Base-by-base conservation (phyloP, 306 rosid genomes). In the Sechiopsis laciniata region DNA sequence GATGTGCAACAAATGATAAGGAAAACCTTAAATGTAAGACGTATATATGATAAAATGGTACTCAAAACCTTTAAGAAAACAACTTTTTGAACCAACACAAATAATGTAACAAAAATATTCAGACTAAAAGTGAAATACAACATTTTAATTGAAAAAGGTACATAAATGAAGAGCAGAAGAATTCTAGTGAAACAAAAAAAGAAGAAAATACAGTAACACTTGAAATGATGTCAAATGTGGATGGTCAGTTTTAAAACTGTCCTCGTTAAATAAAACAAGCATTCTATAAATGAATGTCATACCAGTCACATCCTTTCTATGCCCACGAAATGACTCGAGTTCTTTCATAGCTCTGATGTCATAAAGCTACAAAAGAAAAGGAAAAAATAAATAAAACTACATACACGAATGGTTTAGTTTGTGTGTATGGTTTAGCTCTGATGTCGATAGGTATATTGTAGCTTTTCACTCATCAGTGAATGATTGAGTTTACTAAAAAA, bases 341-440 rank as follows among this genome's bases (percentile, higher is more conserved):
- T 94, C 99, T 85, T 94, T 94, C 99, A 94, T 94, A 74, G 97
- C 90, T 71, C 99, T 87, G 61, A 94, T 91, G 87, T 94, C 97
- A 80, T 94, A 91, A 73, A 94, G 97, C 99, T 94, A 82, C 76
- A 83, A 81, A 46, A 70, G 58, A 40, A 63, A 12, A 55, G 48
- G 48, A 29, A 48, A 52, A 70, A 85, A 26, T 1, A 59, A 56
- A 70, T 69, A 60, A 52, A 51, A 67, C 20, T 32, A 19, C 62
- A 26, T 46, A 78, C 60, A 76, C 59, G 19, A 42, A 42, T 7
- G 48, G 48, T 42, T 42, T 42, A 42, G 48, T 42, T 42, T 42
- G 11, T 42, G 48, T 42, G 9, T 42, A 42, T 42, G 10, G 48
- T 42, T 42, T 42, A 42, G 48, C 11, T 42, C 48, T 42, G 12